phyloP scores from a whole-genome alignment of 2,329 filamentous ascomycete species.

The Colletotrichum costaricense region DNA sequence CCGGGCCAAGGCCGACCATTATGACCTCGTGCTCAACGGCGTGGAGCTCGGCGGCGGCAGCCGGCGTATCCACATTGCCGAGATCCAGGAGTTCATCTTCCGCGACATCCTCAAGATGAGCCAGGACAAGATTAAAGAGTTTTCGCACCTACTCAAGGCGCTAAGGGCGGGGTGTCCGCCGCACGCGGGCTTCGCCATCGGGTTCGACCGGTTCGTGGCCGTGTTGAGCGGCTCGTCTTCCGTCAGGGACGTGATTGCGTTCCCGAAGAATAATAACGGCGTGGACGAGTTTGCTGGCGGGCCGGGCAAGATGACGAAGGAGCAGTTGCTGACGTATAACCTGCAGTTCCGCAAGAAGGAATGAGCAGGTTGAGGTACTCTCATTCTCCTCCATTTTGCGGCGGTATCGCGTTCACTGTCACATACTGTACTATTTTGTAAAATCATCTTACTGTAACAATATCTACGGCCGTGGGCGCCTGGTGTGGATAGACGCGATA shows the following conservation, averaged over 20 bases:
- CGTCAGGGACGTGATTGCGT: conserved; percentile 94
- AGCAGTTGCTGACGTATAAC: conserved; percentile 62
- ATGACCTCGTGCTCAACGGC: conserved; percentile 95
- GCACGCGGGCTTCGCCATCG: conserved; percentile 92
- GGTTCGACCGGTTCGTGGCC: conserved; percentile 88
- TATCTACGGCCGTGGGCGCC: background rate
- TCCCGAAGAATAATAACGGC: conserved; percentile 92
- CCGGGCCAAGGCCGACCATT: conserved; percentile 83
- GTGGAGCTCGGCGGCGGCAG: conserved; percentile 94
- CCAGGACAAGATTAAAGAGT: conserved; percentile 78
- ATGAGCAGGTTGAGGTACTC: background rate
- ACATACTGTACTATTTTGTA: background rate
- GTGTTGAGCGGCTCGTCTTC: conserved; percentile 81
- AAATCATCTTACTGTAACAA: background rate
- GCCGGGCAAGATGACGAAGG: conserved; percentile 74
- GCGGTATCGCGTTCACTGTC: background rate
- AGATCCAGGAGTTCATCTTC: conserved; percentile 87
- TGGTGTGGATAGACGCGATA: too few relatives aligned
- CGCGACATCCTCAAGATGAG: conserved; percentile 85
- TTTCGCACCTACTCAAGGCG: conserved; percentile 86
- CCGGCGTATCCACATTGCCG: conserved; percentile 87
- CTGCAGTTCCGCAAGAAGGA: conserved; percentile 43
- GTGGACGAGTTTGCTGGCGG: conserved; percentile 87
- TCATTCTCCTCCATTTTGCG: background rate
- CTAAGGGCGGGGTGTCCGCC: conserved; percentile 90